A percentile compares a stretch with the other conserved stretches of the same genome.
Conservation (phyloP, 2,329 filamentous ascomycete species). For the Apiospora aurea region DNA sequence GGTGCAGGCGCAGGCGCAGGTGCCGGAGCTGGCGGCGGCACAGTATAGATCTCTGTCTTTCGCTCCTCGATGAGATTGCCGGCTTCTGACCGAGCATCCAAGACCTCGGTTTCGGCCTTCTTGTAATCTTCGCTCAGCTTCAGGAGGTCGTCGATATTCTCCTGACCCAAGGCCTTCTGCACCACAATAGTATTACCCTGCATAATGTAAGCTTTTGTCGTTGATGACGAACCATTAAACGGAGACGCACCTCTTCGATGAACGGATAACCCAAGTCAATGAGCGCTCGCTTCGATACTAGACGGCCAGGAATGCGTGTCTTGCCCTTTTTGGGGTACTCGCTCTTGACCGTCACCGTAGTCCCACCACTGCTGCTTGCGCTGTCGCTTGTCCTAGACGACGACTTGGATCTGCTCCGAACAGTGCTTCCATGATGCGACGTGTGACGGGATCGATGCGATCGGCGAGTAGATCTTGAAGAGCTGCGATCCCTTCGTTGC, state of each 20-base stretch:
- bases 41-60: constrained; percentile 50
- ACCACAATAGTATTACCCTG: constrained; percentile 84
- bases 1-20: constrained; percentile 36
- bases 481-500: constrained; percentile 53
- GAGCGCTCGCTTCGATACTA: constrained; percentile 82
- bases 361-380: constrained; percentile 56
- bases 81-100: constrained; percentile 53
- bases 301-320: constrained; percentile 82
- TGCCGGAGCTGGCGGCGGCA: constrained; percentile 38
- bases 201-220: constrained; percentile 42
- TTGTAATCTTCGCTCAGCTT: constrained; percentile 81
- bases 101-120: constrained; percentile 56
- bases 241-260: constrained; percentile 75
- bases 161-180: constrained; percentile 82
- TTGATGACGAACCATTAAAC: constrained; percentile 18
- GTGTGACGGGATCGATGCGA: constrained; percentile 39
- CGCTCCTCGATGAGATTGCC: constrained; percentile 58
- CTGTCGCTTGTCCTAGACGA: constrained; percentile 49
- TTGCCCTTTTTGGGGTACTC: constrained; percentile 85
- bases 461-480: constrained; percentile 48
- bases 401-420: constrained; percentile 49
- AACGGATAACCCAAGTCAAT: constrained; percentile 87
- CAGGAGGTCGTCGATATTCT: constrained; percentile 91
- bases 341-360: constrained; percentile 56
- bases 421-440: constrained; percentile 43